Conservation (phyloP, 208 protist genomes). For the Phytomonas sp. region DNA sequence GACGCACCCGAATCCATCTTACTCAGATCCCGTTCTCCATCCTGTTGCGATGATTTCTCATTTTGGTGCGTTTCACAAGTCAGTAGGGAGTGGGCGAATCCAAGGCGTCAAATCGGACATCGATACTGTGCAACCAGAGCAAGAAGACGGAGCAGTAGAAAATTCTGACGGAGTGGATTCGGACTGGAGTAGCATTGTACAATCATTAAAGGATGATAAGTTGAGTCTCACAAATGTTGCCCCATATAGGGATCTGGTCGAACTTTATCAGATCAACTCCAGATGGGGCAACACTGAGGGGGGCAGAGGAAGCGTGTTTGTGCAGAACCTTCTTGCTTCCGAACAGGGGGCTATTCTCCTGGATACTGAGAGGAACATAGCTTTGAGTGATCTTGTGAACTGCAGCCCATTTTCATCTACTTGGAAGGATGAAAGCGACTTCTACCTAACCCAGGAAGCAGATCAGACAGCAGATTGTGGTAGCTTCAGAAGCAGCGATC, state of each 20-base stretch:
- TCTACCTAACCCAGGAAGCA: neutral
- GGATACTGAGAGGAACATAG: neutral
- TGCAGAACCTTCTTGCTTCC: neutral
- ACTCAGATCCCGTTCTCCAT: neutral
- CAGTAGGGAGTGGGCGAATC: neutral
- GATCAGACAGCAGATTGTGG: neutral
- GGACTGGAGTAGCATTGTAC: neutral
- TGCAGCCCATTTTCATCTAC: neutral
- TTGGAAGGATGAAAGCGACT: neutral
- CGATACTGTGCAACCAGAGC: neutral
- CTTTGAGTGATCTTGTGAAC: constrained; percentile 4
- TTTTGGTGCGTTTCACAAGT: neutral
- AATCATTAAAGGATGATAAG: neutral
- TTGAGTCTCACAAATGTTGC: neutral
- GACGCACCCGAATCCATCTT: neutral
- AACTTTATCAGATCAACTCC: neutral
- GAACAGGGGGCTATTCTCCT: neutral
- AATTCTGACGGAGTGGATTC: neutral
- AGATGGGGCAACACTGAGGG: neutral
- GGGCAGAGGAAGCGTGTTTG: neutral
- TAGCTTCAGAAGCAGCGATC: neutral
- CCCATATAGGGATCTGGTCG: neutral
- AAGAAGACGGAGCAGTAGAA: neutral
- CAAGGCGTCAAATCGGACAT: neutral
- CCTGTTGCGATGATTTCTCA: neutral